Evolutionary conservation across 305 asterid species (phyloP).

Genomic region (Rubia tinctorum): DNA sequence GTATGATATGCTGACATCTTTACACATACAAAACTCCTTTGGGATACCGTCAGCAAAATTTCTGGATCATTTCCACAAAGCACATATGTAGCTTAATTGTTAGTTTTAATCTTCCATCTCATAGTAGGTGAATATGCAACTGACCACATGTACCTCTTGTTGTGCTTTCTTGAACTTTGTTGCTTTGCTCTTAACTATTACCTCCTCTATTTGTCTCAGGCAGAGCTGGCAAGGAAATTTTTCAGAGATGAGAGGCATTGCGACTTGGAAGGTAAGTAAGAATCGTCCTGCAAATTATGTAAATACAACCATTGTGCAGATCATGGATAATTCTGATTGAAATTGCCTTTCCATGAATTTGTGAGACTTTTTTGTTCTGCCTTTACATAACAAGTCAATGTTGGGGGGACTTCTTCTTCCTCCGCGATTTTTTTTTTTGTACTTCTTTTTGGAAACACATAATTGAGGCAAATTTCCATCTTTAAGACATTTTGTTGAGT

Average conservation of each 20-base stretch:
- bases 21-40: neutral
- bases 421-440: too few species aligned
- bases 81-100: neutral
- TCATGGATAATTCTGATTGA: neutral
- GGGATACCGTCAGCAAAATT: neutral
- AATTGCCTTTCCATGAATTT: neutral
- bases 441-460: neutral
- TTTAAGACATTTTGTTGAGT: neutral
- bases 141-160: neutral
- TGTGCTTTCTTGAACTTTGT: neutral
- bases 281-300: conserved; percentile 1
- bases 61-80: neutral
- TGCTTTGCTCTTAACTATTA: conserved; percentile 9
- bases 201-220: conserved; percentile 38
- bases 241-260: conserved; percentile 79
- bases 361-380: neutral
- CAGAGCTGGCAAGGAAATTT: conserved; percentile 58
- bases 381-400: neutral
- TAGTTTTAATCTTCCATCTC: neutral
- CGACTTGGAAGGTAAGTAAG: conserved; percentile 69
- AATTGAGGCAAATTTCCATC: neutral
- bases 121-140: neutral
- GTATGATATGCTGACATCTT: neutral
- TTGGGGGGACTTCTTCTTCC: neutral
- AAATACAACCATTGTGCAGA: too few species aligned